phyloP scores from a whole-genome alignment of 1,284 basidiomycete species.

The Chondrostereum purpureum region DNA sequence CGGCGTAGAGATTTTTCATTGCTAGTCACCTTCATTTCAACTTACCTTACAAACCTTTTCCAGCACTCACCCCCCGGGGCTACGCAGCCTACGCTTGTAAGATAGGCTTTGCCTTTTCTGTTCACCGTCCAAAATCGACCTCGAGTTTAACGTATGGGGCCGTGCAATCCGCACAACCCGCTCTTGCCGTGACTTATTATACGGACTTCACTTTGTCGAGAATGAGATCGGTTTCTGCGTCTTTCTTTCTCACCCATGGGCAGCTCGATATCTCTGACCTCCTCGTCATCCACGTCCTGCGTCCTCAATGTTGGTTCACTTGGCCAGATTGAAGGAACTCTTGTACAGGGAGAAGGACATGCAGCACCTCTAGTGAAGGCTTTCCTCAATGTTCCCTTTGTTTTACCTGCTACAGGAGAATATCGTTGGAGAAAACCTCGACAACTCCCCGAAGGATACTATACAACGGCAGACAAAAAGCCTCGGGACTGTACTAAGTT shows the following conservation, averaged over 20 bases:
- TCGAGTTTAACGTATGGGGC: no score
- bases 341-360: slow-evolving; percentile 9
- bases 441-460: slow-evolving; percentile 9
- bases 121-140: no score
- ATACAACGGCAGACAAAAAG: slow-evolving; percentile 2
- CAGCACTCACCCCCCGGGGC: no score
- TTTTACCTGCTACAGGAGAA: slow-evolving; percentile 10
- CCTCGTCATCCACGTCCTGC: slow-evolving; percentile 4
- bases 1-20: no score
- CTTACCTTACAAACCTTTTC: no score
- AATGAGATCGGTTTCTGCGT: no score
- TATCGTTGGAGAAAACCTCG: slow-evolving; percentile 13
- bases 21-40: no score
- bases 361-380: slow-evolving; percentile 7
- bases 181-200: background rate
- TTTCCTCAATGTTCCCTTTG: slow-evolving; percentile 12
- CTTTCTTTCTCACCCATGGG: no score
- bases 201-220: background rate
- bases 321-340: slow-evolving; percentile 10
- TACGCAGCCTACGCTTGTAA: no score
- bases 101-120: no score
- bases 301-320: slow-evolving; percentile 7
- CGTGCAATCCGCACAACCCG: background rate
- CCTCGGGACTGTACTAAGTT: slow-evolving; percentile 13
- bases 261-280: slow-evolving; percentile 10